phyloP scores from a whole-genome alignment of 129 eudicot genomes.

The Lactuca sativa region DNA sequence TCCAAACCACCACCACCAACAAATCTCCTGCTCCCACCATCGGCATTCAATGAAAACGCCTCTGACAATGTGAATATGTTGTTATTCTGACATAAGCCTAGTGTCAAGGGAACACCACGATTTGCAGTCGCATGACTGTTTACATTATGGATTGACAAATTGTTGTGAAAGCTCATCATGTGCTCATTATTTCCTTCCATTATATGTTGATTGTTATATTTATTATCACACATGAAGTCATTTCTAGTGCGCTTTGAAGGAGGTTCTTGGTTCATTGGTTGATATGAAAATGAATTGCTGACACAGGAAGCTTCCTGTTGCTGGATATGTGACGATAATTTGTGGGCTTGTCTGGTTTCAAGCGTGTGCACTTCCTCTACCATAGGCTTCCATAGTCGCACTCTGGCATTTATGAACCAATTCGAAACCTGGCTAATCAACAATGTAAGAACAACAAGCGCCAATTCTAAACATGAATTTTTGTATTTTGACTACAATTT shows the following conservation, averaged over 20 bases:
- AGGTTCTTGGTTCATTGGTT: slow-evolving; percentile 34
- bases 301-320: slow-evolving; percentile 14
- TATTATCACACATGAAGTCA: slow-evolving; percentile 12
- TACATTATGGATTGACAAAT: slow-evolving; percentile 30
- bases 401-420: slow-evolving; percentile 73
- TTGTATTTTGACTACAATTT: neutral
- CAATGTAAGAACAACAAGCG: neutral
- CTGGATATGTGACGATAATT: slow-evolving; percentile 33
- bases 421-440: slow-evolving; percentile 57
- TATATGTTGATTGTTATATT: neutral
- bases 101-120: slow-evolving; percentile 50
- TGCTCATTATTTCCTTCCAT: slow-evolving; percentile 28
- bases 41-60: slow-evolving; percentile 46
- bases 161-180: slow-evolving; percentile 37
- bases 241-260: slow-evolving; percentile 46
- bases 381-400: slow-evolving; percentile 84
- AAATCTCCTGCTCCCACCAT: slow-evolving; percentile 34
- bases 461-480: neutral
- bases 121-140: slow-evolving; percentile 22
- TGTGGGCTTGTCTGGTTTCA: slow-evolving; percentile 48
- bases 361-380: slow-evolving; percentile 80
- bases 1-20: slow-evolving; percentile 43
- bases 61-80: slow-evolving; percentile 42
- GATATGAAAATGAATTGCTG: slow-evolving; percentile 32
- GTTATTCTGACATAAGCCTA: slow-evolving; percentile 56